Evolutionary conservation across 352 stramenopile genomes (phyloP).

Genomic region (Phytophthora cactorum): DNA sequence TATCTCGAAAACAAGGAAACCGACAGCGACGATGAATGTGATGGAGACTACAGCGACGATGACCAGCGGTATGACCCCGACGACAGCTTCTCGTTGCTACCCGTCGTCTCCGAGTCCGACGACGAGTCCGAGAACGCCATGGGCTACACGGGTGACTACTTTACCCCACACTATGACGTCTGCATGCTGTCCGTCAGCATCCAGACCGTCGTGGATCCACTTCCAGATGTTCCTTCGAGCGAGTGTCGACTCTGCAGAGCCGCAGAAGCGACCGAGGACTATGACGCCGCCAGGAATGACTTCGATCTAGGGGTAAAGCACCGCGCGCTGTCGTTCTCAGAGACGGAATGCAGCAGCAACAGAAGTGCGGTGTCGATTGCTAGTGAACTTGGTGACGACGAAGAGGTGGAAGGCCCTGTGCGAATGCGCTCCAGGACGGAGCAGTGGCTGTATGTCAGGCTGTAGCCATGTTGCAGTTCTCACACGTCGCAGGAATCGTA

Average conservation of each 20-base stretch:
- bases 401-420: constrained; percentile 2
- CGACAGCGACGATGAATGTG: not conserved
- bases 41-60: constrained; percentile 5
- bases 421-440: constrained; percentile 15
- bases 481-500: constrained; percentile 11
- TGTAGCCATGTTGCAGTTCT: constrained; percentile 19
- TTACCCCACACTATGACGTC: constrained; percentile 32
- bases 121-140: constrained; percentile 19
- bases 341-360: constrained; percentile 28
- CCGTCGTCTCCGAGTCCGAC: constrained; percentile 33
- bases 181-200: constrained; percentile 36
- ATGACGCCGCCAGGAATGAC: constrained; percentile 1
- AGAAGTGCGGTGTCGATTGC: constrained; percentile 14
- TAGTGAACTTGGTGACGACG: constrained; percentile 1
- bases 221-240: constrained; percentile 17
- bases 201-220: constrained; percentile 29
- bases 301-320: constrained; percentile 8
- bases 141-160: constrained; percentile 36
- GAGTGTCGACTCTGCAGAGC: constrained; percentile 34
- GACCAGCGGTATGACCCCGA: not conserved
- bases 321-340: constrained; percentile 23
- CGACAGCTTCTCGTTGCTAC: constrained; percentile 24
- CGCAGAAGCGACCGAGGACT: constrained; percentile 2
- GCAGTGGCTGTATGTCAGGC: constrained; percentile 35
- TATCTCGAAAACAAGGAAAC: not conserved